These are phyloP conservation scores for Pestalotiopsis fici DNA, from an alignment of 2,329 filamentous ascomycete species.

Conservation along the genomic window DNA sequence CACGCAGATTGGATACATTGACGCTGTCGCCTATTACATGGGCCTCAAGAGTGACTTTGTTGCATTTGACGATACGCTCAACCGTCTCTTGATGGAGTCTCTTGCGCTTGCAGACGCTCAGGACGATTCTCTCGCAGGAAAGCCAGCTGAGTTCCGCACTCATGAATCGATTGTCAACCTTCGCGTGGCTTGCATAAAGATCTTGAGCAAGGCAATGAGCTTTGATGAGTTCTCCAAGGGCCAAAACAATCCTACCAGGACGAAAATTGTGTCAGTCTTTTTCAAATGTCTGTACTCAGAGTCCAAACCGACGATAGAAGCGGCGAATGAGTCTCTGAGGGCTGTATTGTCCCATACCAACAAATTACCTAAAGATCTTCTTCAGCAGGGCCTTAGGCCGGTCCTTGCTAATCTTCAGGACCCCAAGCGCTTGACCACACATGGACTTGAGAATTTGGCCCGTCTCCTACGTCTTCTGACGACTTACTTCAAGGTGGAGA, in stretches of 20 bases:
- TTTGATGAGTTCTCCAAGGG: constrained; percentile 88
- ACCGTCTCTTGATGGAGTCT: constrained; percentile 88
- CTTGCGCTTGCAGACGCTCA: constrained; percentile 91
- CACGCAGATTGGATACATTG: constrained; percentile 97
- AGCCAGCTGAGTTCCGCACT: constrained; percentile 92
- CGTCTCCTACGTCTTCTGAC: constrained; percentile 88
- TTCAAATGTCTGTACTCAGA: constrained; percentile 97
- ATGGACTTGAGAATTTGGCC: constrained; percentile 88
- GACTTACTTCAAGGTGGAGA: constrained; percentile 99
- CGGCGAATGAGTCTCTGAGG: constrained; percentile 87
- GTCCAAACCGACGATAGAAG: constrained; percentile 87
- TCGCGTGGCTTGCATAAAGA: constrained; percentile 88
- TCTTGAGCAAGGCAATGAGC: constrained; percentile 89
- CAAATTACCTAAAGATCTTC: constrained; percentile 90
- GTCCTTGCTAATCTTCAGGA: constrained; percentile 98
- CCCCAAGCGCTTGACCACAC: constrained; percentile 83
- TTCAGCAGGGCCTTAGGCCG: constrained; percentile 90
- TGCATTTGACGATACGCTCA: constrained; percentile 87
- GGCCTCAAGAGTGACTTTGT: constrained; percentile 87
- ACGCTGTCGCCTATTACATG: constrained; percentile 95
- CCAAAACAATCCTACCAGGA: constrained; percentile 65
- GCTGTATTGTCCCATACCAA: constrained; percentile 85
- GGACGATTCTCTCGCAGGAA: constrained; percentile 89
- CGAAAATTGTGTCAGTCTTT: constrained; percentile 87
- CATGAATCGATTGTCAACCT: constrained; percentile 91